phyloP scores from a whole-genome alignment of 495 filamentous ascomycete genomes.

The Acidiella bohemica region DNA sequence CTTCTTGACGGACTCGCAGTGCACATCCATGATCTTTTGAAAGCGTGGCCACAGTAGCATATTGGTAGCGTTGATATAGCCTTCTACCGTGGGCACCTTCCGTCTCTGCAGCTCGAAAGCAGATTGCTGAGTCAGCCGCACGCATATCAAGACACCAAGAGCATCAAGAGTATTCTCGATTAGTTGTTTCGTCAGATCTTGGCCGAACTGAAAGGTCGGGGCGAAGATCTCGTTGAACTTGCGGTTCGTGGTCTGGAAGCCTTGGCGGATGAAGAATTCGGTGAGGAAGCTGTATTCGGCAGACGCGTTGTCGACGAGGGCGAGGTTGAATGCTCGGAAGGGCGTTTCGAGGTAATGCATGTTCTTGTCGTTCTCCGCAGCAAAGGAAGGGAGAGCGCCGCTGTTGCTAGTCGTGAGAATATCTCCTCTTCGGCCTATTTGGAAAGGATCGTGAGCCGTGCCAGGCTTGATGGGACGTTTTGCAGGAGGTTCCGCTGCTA shows the following conservation, averaged over 20 bases:
- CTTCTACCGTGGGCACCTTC: slow-evolving; percentile 75
- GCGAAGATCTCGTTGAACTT: slow-evolving; percentile 73
- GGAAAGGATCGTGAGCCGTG: slow-evolving; percentile 72
- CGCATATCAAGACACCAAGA: slow-evolving; percentile 72
- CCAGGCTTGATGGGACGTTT: slow-evolving; percentile 9
- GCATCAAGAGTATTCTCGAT: slow-evolving; percentile 59
- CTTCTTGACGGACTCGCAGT: slow-evolving; percentile 68
- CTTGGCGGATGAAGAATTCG: slow-evolving; percentile 60
- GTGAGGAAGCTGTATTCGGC: slow-evolving; percentile 90
- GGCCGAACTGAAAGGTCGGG: slow-evolving; percentile 68
- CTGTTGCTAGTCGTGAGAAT: slow-evolving; percentile 56
- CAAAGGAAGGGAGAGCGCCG: slow-evolving; percentile 60
- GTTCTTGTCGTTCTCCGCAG: slow-evolving; percentile 76
- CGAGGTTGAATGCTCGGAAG: slow-evolving; percentile 88
- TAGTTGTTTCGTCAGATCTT: slow-evolving; percentile 60
- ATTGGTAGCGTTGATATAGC: slow-evolving; percentile 83
- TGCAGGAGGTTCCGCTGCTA: slow-evolving; percentile 55
- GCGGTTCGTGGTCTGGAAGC: slow-evolving; percentile 45
- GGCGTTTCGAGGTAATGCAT: slow-evolving; percentile 78
- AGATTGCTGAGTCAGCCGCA: slow-evolving; percentile 85
- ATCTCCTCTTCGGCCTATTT: slow-evolving; percentile 70
- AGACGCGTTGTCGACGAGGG: slow-evolving; percentile 85
- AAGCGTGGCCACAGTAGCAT: slow-evolving; percentile 97
- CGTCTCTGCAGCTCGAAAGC: slow-evolving; percentile 87
- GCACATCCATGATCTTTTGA: slow-evolving; percentile 84